A percentile compares a stretch with the other conserved stretches of the same genome.
These are phyloP conservation scores for Cystobasidium slooffiae DNA, from an alignment of 1,284 basidiomycete genomes.

Conservation along the genomic window DNA sequence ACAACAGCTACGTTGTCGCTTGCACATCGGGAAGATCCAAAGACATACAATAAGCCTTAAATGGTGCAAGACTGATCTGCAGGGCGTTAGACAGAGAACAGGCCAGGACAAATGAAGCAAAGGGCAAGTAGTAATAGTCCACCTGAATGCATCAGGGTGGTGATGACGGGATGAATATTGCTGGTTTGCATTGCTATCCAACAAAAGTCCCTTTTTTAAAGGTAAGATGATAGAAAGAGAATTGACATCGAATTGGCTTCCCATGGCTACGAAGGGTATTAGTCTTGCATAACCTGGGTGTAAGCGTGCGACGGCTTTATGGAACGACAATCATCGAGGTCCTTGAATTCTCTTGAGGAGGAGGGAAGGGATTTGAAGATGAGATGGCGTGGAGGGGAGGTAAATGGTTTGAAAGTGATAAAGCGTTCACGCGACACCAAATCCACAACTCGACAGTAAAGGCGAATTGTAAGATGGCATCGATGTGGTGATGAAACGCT, in stretches of 20 bases:
- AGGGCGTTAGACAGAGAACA: no score
- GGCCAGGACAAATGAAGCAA: no score
- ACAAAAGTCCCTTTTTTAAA: background rate
- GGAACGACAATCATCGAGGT: conserved; percentile 25
- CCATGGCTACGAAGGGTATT: conserved; percentile 2
- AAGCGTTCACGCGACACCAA: background rate
- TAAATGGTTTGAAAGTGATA: background rate
- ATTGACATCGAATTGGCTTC: conserved; percentile 30
- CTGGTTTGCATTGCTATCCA: conserved; percentile 15
- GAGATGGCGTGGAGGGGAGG: background rate
- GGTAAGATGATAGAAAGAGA: background rate
- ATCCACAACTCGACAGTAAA: no score
- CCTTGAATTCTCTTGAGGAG: background rate
- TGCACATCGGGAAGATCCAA: no score
- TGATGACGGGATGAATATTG: no score
- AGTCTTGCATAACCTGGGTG: conserved; percentile 21
- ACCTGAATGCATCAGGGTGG: no score
- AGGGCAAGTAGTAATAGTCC: no score
- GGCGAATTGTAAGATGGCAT: background rate
- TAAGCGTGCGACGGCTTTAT: conserved; percentile 46
- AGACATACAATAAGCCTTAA: no score
- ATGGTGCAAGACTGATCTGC: no score
- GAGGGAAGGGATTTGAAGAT: background rate
- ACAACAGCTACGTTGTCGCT: no score
- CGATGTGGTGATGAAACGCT: conserved; percentile 9